Evolutionary conservation across 768 basidiomycete species (phyloP).

Genomic region (Macrolepiota dolichaula): DNA sequence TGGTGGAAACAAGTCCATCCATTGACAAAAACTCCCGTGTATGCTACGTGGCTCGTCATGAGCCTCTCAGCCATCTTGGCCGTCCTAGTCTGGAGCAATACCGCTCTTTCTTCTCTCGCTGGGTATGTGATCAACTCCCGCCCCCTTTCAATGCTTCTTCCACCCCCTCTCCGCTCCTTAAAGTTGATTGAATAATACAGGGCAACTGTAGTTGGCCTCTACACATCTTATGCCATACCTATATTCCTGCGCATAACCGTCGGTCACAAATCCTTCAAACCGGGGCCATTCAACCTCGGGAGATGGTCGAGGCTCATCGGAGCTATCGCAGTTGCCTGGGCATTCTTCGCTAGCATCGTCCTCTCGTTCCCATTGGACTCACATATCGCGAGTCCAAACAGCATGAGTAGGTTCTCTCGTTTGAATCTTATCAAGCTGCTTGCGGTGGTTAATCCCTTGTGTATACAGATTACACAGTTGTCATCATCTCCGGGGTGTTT

Average conservation of each 20-base stretch:
- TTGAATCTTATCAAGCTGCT: background rate
- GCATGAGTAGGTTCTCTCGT: conserved; percentile 28
- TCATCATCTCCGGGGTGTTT: conserved; percentile 63
- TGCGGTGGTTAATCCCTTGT: background rate
- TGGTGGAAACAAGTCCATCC: conserved; percentile 32
- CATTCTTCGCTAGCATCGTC: conserved; percentile 29
- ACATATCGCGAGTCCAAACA: conserved; percentile 16
- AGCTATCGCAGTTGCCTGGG: conserved; percentile 25
- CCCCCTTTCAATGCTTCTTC: background rate
- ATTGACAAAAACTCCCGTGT: conserved; percentile 30
- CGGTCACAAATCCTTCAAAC: conserved; percentile 27
- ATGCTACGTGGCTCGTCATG: conserved; percentile 39
- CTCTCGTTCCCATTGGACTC: conserved; percentile 29
- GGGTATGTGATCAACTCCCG: conserved; percentile 21
- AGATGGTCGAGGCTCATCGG: conserved; percentile 27
- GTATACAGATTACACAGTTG: conserved; percentile 59
- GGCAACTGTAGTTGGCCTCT: conserved; percentile 29
- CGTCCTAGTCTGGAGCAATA: conserved; percentile 27
- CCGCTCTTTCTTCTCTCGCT: conserved; percentile 29
- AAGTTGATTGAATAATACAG: conserved; percentile 10
- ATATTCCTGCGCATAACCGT: conserved; percentile 33
- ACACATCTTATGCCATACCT: conserved; percentile 34
- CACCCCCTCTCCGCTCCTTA: too few relatives aligned
- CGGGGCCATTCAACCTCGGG: conserved; percentile 31
- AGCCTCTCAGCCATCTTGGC: conserved; percentile 26